These are phyloP conservation scores for Glycine latifolia DNA, from an alignment of 306 rosid species.

Conservation along the genomic window DNA sequence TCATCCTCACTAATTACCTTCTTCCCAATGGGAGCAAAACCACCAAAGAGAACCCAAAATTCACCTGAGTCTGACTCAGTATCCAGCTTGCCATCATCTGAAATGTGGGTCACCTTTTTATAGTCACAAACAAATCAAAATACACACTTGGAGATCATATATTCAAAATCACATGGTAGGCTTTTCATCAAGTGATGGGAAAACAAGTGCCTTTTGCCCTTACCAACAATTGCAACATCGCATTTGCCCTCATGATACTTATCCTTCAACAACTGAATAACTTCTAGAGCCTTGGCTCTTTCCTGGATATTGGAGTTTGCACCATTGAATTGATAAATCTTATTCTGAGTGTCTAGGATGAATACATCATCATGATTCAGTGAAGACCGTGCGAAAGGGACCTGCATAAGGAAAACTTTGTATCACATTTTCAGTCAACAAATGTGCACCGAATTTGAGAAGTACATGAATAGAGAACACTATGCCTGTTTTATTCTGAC, in stretches of 20 bases:
- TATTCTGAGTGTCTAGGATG: constrained; percentile 82
- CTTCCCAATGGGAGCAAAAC: constrained; percentile 99
- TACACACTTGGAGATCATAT: constrained; percentile 37
- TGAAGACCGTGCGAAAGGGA: constrained; percentile 93
- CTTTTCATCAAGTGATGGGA: constrained; percentile 25
- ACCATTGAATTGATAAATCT: constrained; percentile 98
- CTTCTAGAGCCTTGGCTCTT: constrained; percentile 98
- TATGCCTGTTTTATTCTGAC: constrained; percentile 97
- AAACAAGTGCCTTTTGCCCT: constrained; percentile 52
- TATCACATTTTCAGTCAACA: constrained; percentile 42
- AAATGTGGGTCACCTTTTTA: constrained; percentile 40
- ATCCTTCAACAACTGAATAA: constrained; percentile 92
- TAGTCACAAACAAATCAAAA: constrained; percentile 42
- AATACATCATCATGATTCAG: constrained; percentile 98
- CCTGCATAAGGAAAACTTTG: constrained; percentile 62
- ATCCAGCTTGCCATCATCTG: constrained; percentile 99
- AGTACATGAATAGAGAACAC: constrained; percentile 37
- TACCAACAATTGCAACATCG: constrained; percentile 97
- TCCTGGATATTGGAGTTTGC: constrained; percentile 98
- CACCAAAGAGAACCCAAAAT: constrained; percentile 99
- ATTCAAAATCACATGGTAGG: constrained; percentile 25
- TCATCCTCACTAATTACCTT: constrained; percentile 88
- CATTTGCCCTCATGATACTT: constrained; percentile 87
- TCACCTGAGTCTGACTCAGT: constrained; percentile 99
- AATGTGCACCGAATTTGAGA: constrained; percentile 47